Evolutionary conservation across 306 rosid genomes (phyloP).

Genomic region (Cicer judaicum): DNA sequence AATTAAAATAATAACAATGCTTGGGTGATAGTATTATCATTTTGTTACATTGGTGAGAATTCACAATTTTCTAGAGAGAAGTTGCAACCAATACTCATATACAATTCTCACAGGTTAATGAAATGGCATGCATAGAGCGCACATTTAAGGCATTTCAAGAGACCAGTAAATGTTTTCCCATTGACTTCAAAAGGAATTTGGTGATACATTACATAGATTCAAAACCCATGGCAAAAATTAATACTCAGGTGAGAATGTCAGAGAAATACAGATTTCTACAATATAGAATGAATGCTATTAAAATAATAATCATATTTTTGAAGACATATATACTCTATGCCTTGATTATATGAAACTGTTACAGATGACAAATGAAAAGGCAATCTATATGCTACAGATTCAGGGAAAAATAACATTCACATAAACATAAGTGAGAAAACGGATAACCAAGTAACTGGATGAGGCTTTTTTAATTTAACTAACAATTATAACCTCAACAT

Average conservation of each 20-base stretch:
- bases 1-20: slow-evolving; percentile 36
- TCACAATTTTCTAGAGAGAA: slow-evolving; percentile 19
- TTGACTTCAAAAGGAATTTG: neutral
- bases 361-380: neutral
- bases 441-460: neutral
- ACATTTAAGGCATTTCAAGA: neutral
- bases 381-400: neutral
- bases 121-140: neutral
- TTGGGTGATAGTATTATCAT: slow-evolving; percentile 1
- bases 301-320: neutral
- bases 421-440: neutral
- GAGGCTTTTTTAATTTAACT: neutral
- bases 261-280: neutral
- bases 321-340: neutral
- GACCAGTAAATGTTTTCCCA: slow-evolving; percentile 3
- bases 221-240: slow-evolving; percentile 1
- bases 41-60: slow-evolving; percentile 24
- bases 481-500: neutral
- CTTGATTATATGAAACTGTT: neutral
- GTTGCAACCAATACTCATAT: neutral
- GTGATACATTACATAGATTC: slow-evolving; percentile 16
- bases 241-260: neutral
- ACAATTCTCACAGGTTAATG: slow-evolving; percentile 13
- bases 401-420: neutral
- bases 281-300: neutral